These are phyloP conservation scores for Fennellomyces sp. DNA, from an alignment of 371 early-diverging fungal species.

Conservation along the genomic window DNA sequence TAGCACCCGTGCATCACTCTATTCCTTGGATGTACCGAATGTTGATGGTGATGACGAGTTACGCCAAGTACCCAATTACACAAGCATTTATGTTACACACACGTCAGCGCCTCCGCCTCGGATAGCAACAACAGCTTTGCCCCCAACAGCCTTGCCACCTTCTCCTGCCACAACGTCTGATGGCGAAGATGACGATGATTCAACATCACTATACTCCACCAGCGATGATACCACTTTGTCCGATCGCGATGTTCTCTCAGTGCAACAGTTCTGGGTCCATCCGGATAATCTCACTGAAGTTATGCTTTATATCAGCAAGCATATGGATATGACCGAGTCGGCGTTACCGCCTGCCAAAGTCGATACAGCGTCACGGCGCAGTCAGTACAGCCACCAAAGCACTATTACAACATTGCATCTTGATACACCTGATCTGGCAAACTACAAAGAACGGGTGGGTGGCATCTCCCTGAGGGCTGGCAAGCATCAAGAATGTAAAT, in stretches of 20 bases:
- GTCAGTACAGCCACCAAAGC: background rate
- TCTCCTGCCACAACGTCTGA: conserved; percentile 5
- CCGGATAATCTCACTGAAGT: conserved; percentile 12
- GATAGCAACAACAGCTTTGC: background rate
- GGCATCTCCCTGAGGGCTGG: background rate
- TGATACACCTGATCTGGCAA: conserved; percentile 7
- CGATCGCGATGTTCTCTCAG: background rate
- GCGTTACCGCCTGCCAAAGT: conserved; percentile 1
- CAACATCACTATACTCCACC: background rate
- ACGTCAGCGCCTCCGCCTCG: background rate
- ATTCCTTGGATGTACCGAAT: background rate
- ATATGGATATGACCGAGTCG: background rate
- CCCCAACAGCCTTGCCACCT: background rate
- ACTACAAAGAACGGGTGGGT: background rate
- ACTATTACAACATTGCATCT: conserved; percentile 9
- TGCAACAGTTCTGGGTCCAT: conserved; percentile 14
- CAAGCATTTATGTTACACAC: conserved; percentile 5
- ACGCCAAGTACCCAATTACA: conserved; percentile 8
- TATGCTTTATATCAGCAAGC: conserved; percentile 5
- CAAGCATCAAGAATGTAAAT: background rate
- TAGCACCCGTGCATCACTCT: background rate
- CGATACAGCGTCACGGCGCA: background rate
- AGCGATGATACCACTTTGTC: no score
- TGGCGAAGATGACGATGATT: background rate
- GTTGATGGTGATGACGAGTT: background rate